A percentile compares a stretch with the other conserved stretches of the same genome.
phyloP scores from a whole-genome alignment of 345 rosid species.

The Carallia pectinifolia region DNA sequence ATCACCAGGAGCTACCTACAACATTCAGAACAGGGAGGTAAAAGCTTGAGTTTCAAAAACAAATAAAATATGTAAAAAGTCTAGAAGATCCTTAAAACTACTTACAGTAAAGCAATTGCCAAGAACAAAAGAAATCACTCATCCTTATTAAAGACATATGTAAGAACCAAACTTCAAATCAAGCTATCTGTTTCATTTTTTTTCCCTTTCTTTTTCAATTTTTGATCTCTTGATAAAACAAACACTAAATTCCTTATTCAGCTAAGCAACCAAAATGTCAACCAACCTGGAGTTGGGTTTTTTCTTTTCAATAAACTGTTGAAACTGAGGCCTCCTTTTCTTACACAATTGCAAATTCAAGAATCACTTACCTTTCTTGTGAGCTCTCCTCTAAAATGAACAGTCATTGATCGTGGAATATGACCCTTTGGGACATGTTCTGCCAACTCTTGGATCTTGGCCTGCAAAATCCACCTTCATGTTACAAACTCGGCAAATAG shows the following conservation, averaged over 20 bases:
- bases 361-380: conserved; percentile 78
- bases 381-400: conserved; percentile 96
- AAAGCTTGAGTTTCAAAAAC: background rate
- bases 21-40: background rate
- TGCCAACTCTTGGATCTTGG: conserved; percentile 96
- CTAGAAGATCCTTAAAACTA: background rate
- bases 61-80: background rate
- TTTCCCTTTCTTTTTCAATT: background rate
- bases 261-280: too few relatives aligned
- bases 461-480: conserved; percentile 44
- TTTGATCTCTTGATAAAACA: background rate
- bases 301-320: too few relatives aligned
- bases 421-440: conserved; percentile 99
- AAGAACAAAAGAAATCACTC: background rate
- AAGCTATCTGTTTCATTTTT: background rate
- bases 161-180: background rate
- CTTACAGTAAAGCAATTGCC: background rate
- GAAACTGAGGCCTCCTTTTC: too few relatives aligned
- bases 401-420: conserved; percentile 90
- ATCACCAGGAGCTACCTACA: conserved; percentile 92
- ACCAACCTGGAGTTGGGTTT: too few relatives aligned
- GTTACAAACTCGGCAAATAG: conserved; percentile 8
- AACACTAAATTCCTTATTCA: background rate
- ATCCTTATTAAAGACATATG: background rate
- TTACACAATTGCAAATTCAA: conserved; percentile 5